Evolutionary conservation across 805 yeast species (phyloP).

Genomic region (Helenozyma rhizophorensis): DNA sequence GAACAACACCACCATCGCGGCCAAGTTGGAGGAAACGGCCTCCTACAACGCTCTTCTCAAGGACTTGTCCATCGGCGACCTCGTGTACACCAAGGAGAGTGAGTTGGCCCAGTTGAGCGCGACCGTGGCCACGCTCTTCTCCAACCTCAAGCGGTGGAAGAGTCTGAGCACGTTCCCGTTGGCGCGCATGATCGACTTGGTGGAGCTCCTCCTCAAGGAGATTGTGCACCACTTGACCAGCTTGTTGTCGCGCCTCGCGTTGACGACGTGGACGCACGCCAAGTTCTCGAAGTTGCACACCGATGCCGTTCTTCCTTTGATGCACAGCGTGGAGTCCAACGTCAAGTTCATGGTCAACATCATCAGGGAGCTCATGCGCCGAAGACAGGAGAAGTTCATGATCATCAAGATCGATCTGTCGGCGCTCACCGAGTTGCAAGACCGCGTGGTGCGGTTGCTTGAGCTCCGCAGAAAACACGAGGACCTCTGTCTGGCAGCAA

Average conservation of each 20-base stretch:
- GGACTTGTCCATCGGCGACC: conserved; percentile 64
- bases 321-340: conserved; percentile 55
- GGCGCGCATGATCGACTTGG: conserved; percentile 56
- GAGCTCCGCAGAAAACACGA: conserved; percentile 52
- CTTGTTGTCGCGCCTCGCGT: conserved; percentile 29
- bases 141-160: conserved; percentile 60
- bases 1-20: conserved; percentile 65
- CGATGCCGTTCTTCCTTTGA: conserved; percentile 23
- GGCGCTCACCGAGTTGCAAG: conserved; percentile 28
- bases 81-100: conserved; percentile 25
- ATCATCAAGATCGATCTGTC: conserved; percentile 56
- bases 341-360: conserved; percentile 60
- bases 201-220: conserved; percentile 61
- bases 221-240: conserved; percentile 42
- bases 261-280: conserved; percentile 41
- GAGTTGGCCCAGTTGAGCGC: conserved; percentile 41
- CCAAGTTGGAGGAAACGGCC: conserved; percentile 46
- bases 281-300: conserved; percentile 32
- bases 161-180: conserved; percentile 55
- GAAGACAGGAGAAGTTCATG: conserved; percentile 65
- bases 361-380: conserved; percentile 72
- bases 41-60: conserved; percentile 60
- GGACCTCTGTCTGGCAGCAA: conserved; percentile 37
- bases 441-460: conserved; percentile 39
- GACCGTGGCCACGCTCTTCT: conserved; percentile 47